Conservation (phyloP, 306 rosid genomes). For the Gynostemma pentaphyllum region DNA sequence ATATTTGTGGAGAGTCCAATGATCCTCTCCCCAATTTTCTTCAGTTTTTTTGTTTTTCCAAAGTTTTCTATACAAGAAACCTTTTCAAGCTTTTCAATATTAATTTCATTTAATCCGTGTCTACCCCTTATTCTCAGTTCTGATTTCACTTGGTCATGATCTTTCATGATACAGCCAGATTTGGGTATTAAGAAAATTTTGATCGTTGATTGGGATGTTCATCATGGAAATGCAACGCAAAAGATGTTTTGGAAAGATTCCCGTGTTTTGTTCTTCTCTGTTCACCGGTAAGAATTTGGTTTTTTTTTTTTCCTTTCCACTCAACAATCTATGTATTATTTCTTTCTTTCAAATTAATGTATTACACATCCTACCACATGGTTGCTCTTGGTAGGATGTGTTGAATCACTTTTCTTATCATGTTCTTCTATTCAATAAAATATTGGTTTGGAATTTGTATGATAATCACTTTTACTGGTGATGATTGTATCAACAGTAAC, state of each 20-base stretch:
- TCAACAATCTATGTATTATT: neutral
- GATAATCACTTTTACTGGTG: constrained; percentile 7
- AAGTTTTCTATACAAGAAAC: neutral
- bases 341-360: no score
- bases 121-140: neutral
- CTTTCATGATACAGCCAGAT: constrained; percentile 56
- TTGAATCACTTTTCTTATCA: neutral
- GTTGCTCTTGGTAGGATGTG: neutral
- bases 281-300: constrained; percentile 50
- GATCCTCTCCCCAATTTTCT: neutral
- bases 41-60: neutral
- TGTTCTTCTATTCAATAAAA: neutral
- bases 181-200: constrained; percentile 58
- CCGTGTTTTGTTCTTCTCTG: constrained; percentile 86
- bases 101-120: neutral
- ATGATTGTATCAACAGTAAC: constrained; percentile 8
- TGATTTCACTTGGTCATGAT: constrained; percentile 4
- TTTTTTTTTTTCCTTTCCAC: neutral
- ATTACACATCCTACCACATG: no score
- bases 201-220: constrained; percentile 97
- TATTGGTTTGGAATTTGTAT: neutral
- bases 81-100: neutral
- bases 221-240: constrained; percentile 97
- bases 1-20: neutral
- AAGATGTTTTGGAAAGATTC: constrained; percentile 80